These are phyloP conservation scores for Cucumis cinereus DNA, from an alignment of 306 rosid genomes.

Conservation along the genomic window DNA sequence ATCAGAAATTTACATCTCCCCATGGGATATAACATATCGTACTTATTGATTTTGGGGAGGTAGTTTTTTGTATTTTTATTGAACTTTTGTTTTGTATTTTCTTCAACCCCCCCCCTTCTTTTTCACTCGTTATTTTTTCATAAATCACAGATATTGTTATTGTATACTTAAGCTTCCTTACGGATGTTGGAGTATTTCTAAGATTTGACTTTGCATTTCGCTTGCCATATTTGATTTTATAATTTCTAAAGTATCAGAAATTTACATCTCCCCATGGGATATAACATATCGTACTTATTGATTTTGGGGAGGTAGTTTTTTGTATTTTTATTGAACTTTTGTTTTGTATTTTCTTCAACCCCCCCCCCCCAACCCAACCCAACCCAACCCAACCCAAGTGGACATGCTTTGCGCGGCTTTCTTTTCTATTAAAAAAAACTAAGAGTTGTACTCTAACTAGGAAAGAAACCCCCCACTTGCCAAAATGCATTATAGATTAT, in stretches of 20 bases:
- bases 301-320: background rate
- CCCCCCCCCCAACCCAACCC: too few relatives aligned
- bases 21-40: background rate
- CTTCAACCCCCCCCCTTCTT: background rate
- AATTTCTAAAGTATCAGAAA: background rate
- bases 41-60: background rate
- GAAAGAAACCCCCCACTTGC: background rate
- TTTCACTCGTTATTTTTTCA: background rate
- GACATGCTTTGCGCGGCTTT: background rate
- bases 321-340: background rate
- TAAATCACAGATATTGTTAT: background rate
- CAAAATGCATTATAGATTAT: constrained; percentile 2
- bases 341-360: background rate
- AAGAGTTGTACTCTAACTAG: background rate
- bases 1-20: background rate
- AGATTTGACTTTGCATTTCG: background rate
- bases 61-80: background rate
- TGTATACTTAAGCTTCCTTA: background rate
- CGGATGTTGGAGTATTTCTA: background rate
- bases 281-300: background rate
- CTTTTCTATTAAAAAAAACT: background rate
- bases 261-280: background rate
- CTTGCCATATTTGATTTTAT: background rate
- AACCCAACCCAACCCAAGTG: background rate
- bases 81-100: background rate